phyloP scores from a whole-genome alignment of 331 rosid genomes.

The Prunus yedoensis region DNA sequence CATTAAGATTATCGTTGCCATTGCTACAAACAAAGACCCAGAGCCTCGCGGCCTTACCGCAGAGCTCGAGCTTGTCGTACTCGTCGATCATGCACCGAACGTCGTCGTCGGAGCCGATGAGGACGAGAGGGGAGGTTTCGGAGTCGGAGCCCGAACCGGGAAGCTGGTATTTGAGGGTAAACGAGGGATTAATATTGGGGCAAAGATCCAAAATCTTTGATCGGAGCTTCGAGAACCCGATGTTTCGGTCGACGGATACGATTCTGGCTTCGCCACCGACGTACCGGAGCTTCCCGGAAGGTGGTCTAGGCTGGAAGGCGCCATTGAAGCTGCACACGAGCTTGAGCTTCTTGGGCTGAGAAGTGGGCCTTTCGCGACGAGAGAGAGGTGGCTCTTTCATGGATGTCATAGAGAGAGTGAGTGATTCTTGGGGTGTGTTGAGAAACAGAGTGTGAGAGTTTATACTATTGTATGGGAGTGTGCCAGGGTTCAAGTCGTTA shows the following conservation, averaged over 20 bases:
- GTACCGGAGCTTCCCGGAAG: conserved; percentile 28
- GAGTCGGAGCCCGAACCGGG: conserved; percentile 19
- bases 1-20: not conserved
- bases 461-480: not conserved
- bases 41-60: conserved; percentile 26
- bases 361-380: conserved; percentile 13
- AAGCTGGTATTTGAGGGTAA: conserved; percentile 22
- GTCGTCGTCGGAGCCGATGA: conserved; percentile 28
- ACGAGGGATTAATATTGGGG: not conserved
- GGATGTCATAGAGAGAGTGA: conserved; percentile 1
- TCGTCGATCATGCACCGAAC: conserved; percentile 30
- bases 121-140: not conserved
- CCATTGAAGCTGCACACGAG: conserved; percentile 34
- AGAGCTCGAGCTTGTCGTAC: conserved; percentile 26
- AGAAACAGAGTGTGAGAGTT: not conserved
- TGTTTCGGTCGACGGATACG: conserved; percentile 25
- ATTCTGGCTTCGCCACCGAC: conserved; percentile 34
- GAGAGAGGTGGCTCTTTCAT: conserved; percentile 26
- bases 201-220: conserved; percentile 27
- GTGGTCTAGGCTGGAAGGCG: conserved; percentile 16
- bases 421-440: not conserved
- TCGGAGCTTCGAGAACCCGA: conserved; percentile 22
- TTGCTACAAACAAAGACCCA: conserved; percentile 30
- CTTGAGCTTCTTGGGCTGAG: conserved; percentile 26
- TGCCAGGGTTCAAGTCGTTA: not conserved